phyloP scores from a whole-genome alignment of 257 asterid genomes.

The Solanum sitiens region DNA sequence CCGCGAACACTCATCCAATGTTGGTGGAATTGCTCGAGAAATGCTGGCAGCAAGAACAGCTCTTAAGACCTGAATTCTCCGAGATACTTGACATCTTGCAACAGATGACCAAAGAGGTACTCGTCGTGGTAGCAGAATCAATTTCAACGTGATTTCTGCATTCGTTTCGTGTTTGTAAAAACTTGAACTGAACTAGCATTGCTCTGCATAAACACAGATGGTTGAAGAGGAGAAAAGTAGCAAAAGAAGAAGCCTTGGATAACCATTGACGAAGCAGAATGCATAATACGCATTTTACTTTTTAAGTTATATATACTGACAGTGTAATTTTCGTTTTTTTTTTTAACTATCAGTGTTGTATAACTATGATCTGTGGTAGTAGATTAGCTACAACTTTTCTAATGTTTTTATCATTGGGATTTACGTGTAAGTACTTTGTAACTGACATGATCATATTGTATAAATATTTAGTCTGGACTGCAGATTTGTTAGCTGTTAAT shows the following conservation, averaged over 20 bases:
- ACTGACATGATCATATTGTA: not conserved
- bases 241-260: constrained; percentile 41
- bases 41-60: constrained; percentile 81
- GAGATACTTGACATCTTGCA: constrained; percentile 53
- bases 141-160: not conserved
- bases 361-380: not conserved
- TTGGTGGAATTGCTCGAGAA: constrained; percentile 51
- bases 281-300: not conserved
- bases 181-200: not conserved
- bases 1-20: constrained; percentile 47
- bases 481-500: not conserved
- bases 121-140: not conserved
- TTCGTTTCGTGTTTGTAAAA: not conserved
- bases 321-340: not conserved
- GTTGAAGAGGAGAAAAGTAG: constrained; percentile 36
- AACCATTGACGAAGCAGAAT: not conserved
- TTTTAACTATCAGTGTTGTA: not conserved
- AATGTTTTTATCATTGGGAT: not conserved
- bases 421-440: not conserved
- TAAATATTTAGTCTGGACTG: not conserved
- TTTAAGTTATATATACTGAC: not conserved
- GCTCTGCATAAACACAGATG: constrained; percentile 14
- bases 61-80: constrained; percentile 67
- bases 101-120: constrained; percentile 40
- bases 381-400: not conserved